Percentiles rank a stretch among this genome's conserved stretches.
phyloP scores from a whole-genome alignment of 352 stramenopile genomes.

The Phytophthora litchii region DNA sequence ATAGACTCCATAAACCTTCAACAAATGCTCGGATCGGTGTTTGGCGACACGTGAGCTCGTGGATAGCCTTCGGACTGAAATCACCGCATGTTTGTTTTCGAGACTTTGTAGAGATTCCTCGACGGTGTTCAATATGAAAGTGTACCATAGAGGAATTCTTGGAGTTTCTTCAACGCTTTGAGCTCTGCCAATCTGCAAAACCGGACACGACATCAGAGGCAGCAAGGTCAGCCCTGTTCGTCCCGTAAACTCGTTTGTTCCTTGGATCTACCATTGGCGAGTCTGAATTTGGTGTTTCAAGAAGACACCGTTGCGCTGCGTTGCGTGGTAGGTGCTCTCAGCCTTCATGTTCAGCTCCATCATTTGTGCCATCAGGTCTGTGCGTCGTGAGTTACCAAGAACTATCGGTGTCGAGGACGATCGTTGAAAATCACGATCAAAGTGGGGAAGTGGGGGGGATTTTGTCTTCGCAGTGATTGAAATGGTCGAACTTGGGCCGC shows the following conservation, averaged over 20 bases:
- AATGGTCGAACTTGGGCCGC: conserved; percentile 5
- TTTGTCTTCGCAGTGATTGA: conserved; percentile 1
- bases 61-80: conserved; percentile 3
- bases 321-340: conserved; percentile 44
- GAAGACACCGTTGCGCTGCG: conserved; percentile 40
- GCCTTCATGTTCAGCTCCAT: conserved; percentile 43
- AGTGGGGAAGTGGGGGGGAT: not conserved
- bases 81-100: not conserved
- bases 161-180: conserved; percentile 18
- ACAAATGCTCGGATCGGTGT: not conserved
- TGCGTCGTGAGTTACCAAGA: not conserved
- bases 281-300: conserved; percentile 25
- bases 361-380: conserved; percentile 33
- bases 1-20: conserved; percentile 14
- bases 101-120: conserved; percentile 1
- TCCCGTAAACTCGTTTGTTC: too few species aligned
- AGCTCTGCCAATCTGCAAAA: conserved; percentile 11
- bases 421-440: conserved; percentile 9
- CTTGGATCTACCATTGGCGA: conserved; percentile 16
- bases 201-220: not conserved
- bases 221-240: too few species aligned
- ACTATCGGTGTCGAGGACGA: not conserved
- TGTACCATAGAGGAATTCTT: too few species aligned
- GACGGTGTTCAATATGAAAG: too few species aligned
- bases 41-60: conserved; percentile 13